phyloP scores from a whole-genome alignment of 495 filamentous ascomycete species.

The Lepidopterella palustris region DNA sequence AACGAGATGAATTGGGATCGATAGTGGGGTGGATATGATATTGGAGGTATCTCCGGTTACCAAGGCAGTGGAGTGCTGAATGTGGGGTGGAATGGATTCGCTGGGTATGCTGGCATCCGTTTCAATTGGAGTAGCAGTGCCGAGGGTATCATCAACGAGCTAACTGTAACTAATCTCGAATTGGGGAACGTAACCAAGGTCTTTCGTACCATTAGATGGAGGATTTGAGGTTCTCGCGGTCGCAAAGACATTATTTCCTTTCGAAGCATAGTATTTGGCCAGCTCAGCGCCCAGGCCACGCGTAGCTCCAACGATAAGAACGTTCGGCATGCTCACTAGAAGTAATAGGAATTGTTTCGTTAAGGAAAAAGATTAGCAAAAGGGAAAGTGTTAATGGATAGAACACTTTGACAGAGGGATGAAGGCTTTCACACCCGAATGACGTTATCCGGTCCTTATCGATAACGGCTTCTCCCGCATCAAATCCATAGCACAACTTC shows the following conservation, averaged over 20 bases:
- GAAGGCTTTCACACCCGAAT: neutral
- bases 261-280: constrained; percentile 49
- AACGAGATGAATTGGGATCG: no score
- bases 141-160: no score
- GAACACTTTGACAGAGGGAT: neutral
- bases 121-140: no score
- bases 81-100: no score
- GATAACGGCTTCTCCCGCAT: neutral
- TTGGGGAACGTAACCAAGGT: neutral
- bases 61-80: no score
- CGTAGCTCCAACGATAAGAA: constrained; percentile 62
- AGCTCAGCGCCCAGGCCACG: constrained; percentile 62
- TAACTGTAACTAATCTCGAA: no score
- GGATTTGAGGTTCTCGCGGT: constrained; percentile 47
- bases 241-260: constrained; percentile 48
- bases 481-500: neutral
- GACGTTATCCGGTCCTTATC: neutral
- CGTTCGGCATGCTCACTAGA: constrained; percentile 22
- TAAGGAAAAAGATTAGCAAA: neutral
- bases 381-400: neutral
- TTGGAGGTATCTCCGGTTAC: no score
- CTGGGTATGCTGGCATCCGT: no score
- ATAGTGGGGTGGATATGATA: no score
- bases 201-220: constrained; percentile 12
- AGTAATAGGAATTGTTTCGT: neutral